Evolutionary conservation across 2,329 filamentous ascomycete species (phyloP).

Genomic region (Talaromyces amestolkiae): DNA sequence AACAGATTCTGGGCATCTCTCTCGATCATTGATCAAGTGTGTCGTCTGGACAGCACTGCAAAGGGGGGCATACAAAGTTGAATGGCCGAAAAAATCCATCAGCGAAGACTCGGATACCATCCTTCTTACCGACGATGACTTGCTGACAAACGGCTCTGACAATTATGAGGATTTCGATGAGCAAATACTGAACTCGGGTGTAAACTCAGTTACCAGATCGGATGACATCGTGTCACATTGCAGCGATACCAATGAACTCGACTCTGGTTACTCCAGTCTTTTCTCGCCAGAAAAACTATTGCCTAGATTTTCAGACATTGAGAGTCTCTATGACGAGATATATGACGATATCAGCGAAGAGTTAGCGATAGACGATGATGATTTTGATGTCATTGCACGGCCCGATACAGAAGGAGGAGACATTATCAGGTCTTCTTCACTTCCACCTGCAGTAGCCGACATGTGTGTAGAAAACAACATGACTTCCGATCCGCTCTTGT

Average conservation of each 20-base stretch:
- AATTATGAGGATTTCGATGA: not conserved
- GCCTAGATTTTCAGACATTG: not conserved
- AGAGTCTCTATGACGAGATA: not conserved
- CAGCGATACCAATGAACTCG: not conserved
- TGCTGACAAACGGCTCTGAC: conserved; percentile 1
- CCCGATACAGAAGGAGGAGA: not conserved
- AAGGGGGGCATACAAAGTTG: conserved; percentile 24
- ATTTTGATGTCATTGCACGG: not conserved
- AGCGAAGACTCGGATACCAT: not conserved
- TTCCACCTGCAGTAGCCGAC: not conserved
- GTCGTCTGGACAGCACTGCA: conserved; percentile 36
- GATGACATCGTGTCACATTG: not conserved
- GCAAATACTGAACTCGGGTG: not conserved
- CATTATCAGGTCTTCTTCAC: conserved; percentile 6
- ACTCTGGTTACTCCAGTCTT: conserved; percentile 9
- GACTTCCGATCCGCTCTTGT: not conserved
- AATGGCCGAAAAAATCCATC: conserved; percentile 14
- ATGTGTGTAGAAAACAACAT: not conserved
- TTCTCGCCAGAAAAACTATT: not conserved
- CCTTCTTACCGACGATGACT: not conserved
- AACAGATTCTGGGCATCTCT: not conserved
- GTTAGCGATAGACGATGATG: not conserved
- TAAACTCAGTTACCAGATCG: not conserved
- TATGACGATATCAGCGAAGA: not conserved
- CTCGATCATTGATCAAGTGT: conserved; percentile 26